Evolutionary conservation across 805 yeast species (phyloP), one percentile per base, ranked within the genome.

Genomic region (Candida piceae): DNA sequence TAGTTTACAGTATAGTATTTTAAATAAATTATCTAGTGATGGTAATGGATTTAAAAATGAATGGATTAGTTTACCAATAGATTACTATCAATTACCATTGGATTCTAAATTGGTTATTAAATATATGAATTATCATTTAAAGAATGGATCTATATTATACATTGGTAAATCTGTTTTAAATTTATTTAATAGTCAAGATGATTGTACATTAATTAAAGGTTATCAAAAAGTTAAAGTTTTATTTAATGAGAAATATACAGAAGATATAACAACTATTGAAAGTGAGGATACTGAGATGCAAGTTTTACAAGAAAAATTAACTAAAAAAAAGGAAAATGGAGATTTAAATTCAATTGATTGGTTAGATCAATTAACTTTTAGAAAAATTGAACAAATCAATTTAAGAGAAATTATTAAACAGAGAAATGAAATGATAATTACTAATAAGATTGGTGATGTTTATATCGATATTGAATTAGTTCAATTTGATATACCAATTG

Each of bases 1-100:
- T n/a, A n/a, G n/a, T n/a, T n/a, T n/a, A n/a, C n/a, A n/a, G n/a
- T n/a, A n/a, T n/a, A n/a, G n/a, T n/a, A n/a, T n/a, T n/a, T n/a
- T n/a, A n/a, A n/a, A n/a, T n/a, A n/a, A n/a, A n/a, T n/a, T n/a
- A n/a, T n/a, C n/a, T n/a, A n/a, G n/a, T n/a, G n/a, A n/a, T n/a
- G n/a, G n/a, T n/a, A n/a, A n/a, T n/a, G n/a, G n/a, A n/a, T 38
- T 34, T 18, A 42, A 38, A 16, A 73, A 81, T 47, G 76, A 78
- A 41, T 81, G 87, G 83, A 58, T 86, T 16, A 70, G 73, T 31
- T 57, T 93, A 32, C 90, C 97, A 1, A 71, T 89, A 2, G 67
- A 70, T 36, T 76, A 84, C 45, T 72, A 74, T 36, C 93, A 87
- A 50, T 57, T 90, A n/a, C 80, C 85, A 3, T 54, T 77, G 25